Conservation (phyloP, 305 asterid genomes). For the Solanum chacoense region DNA sequence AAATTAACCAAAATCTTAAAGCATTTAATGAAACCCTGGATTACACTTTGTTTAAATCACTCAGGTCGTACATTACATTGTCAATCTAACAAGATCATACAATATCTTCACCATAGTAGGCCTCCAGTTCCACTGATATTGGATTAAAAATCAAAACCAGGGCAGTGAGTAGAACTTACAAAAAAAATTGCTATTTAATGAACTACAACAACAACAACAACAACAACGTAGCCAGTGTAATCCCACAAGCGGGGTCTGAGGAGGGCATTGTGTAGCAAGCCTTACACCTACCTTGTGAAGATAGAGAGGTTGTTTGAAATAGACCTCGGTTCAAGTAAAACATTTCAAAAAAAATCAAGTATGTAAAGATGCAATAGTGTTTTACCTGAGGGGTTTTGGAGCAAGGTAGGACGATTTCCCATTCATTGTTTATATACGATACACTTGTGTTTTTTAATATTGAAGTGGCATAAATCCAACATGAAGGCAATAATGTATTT, state of each 20-base stretch:
- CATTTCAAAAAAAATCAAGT: neutral
- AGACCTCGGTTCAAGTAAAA: neutral
- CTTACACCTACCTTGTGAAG: neutral
- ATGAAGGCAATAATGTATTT: neutral
- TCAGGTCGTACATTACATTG: neutral
- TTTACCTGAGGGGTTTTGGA: neutral
- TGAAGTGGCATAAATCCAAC: neutral
- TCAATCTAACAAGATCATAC: neutral
- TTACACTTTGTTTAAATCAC: neutral
- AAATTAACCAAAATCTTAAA: neutral
- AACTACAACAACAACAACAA: neutral
- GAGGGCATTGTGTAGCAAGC: neutral
- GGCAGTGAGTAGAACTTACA: neutral
- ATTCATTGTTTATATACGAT: neutral
- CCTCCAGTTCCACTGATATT: neutral
- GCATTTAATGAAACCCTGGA: neutral
- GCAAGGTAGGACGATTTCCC: neutral
- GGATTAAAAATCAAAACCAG: neutral
- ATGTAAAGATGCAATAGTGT: neutral
- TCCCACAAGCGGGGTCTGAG: neutral
- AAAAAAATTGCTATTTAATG: neutral
- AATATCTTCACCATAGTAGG: neutral
- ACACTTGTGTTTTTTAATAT: neutral
- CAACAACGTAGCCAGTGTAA: neutral
- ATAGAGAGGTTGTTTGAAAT: neutral